These are phyloP conservation scores for Pythium chondricola DNA, from an alignment of 352 stramenopile genomes.

Conservation along the genomic window DNA sequence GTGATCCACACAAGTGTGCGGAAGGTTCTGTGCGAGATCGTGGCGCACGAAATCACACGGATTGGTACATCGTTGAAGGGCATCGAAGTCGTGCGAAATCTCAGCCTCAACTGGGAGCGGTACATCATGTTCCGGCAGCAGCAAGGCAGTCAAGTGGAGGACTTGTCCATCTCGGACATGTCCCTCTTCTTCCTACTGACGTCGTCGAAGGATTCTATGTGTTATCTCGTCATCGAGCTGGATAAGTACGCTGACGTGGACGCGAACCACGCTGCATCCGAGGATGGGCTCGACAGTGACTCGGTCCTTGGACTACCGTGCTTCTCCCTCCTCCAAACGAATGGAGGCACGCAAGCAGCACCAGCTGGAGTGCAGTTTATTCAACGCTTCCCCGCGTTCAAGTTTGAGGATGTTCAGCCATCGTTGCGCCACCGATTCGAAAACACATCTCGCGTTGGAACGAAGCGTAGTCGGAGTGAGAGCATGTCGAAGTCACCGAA, in stretches of 20 bases:
- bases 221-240: slow-evolving; percentile 82
- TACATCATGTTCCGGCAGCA: slow-evolving; percentile 83
- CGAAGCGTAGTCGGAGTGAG: slow-evolving; percentile 21
- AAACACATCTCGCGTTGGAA: slow-evolving; percentile 31
- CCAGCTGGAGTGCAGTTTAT: slow-evolving; percentile 81
- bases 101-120: slow-evolving; percentile 80
- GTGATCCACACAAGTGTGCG: slow-evolving; percentile 62
- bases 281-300: slow-evolving; percentile 47
- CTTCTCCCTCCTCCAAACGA: slow-evolving; percentile 79
- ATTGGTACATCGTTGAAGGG: slow-evolving; percentile 71
- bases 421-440: slow-evolving; percentile 42
- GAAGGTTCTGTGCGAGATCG: slow-evolving; percentile 73
- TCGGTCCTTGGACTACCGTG: slow-evolving; percentile 71
- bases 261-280: slow-evolving; percentile 32
- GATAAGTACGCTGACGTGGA: slow-evolving; percentile 79
- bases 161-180: slow-evolving; percentile 80
- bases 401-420: slow-evolving; percentile 62
- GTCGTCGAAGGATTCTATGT: slow-evolving; percentile 78
- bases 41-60: slow-evolving; percentile 76
- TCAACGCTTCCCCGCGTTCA: slow-evolving; percentile 76
- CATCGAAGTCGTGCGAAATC: slow-evolving; percentile 72
- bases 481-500: slow-evolving; percentile 23
- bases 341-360: slow-evolving; percentile 41
- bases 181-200: slow-evolving; percentile 80
- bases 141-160: slow-evolving; percentile 64